Conservation (phyloP, 441 rosid genomes). For the Populus hybrid region DNA sequence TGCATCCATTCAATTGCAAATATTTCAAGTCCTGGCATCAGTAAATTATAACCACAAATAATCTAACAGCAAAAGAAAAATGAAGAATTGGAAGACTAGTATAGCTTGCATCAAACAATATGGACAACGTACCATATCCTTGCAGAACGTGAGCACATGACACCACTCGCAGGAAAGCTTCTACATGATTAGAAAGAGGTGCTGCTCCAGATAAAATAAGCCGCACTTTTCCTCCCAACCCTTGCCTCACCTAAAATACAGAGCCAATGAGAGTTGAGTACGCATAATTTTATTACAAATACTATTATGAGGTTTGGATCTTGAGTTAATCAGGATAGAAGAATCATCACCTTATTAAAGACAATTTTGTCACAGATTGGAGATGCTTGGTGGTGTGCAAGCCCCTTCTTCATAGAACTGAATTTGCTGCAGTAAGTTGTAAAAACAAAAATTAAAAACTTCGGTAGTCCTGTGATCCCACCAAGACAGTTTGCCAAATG, state of each 20-base stretch:
- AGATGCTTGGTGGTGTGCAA: slow-evolving; percentile 61
- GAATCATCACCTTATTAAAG: slow-evolving; percentile 63
- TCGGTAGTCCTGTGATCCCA: not conserved
- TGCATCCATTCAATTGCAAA: slow-evolving; percentile 22
- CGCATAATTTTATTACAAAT: not conserved
- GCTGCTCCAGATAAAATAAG: slow-evolving; percentile 95
- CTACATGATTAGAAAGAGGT: slow-evolving; percentile 81
- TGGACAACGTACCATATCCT: slow-evolving; percentile 75
- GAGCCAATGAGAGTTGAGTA: slow-evolving; percentile 9
- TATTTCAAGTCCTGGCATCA: not conserved
- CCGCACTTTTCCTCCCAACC: slow-evolving; percentile 82
- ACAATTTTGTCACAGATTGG: slow-evolving; percentile 85
- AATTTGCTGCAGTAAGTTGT: slow-evolving; percentile 52
- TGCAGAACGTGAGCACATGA: slow-evolving; percentile 92
- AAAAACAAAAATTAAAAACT: not conserved
- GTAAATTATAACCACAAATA: not conserved
- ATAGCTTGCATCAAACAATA: not conserved
- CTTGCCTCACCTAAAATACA: slow-evolving; percentile 70
- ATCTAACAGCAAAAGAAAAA: not conserved
- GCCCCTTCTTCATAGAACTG: slow-evolving; percentile 61
- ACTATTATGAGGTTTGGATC: not conserved
- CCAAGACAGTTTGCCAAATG: not conserved
- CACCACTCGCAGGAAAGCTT: slow-evolving; percentile 84
- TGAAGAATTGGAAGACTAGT: not conserved
- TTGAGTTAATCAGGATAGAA: not conserved